A percentile compares a stretch with the other conserved stretches of the same genome.
Evolutionary conservation across 352 stramenopile genomes (phyloP).

Genomic region (Lagenidium giganteum): DNA sequence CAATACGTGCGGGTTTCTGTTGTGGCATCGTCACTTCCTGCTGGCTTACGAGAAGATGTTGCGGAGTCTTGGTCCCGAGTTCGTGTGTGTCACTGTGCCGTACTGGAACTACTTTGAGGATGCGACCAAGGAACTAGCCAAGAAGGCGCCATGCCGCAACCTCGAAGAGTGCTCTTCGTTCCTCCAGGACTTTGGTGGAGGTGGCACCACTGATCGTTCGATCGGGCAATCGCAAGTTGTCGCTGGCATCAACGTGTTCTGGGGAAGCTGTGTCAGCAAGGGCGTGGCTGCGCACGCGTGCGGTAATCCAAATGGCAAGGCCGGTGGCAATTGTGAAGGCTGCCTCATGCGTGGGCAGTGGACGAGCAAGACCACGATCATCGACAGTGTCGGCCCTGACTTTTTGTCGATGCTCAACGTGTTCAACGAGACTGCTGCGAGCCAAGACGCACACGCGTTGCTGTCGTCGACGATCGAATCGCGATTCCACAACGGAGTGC

Average conservation of each 20-base stretch:
- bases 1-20: conserved; percentile 12
- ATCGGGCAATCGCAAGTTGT: conserved; percentile 6
- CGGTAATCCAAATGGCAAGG: conserved; percentile 9
- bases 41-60: conserved; percentile 25
- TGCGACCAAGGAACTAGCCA: conserved; percentile 10
- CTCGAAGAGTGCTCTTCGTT: conserved; percentile 15
- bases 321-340: conserved; percentile 5
- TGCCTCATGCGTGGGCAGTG: conserved; percentile 16
- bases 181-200: conserved; percentile 15
- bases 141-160: conserved; percentile 5
- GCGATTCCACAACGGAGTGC: conserved; percentile 4
- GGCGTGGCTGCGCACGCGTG: conserved; percentile 15
- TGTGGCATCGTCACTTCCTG: conserved; percentile 20
- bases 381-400: conserved; percentile 6
- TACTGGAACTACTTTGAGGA: conserved; percentile 23
- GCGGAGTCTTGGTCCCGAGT: conserved; percentile 15
- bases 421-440: conserved; percentile 3
- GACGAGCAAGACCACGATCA: conserved; percentile 8
- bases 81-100: conserved; percentile 12
- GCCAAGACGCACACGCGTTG: background rate
- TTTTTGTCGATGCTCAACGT: conserved; percentile 10
- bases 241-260: conserved; percentile 5
- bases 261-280: conserved; percentile 10
- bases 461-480: background rate
- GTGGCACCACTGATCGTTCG: conserved; percentile 2